Evolutionary conservation across 257 asterid species (phyloP), one percentile per base, ranked within the genome.

Genomic region (Sherardia arvensis): DNA sequence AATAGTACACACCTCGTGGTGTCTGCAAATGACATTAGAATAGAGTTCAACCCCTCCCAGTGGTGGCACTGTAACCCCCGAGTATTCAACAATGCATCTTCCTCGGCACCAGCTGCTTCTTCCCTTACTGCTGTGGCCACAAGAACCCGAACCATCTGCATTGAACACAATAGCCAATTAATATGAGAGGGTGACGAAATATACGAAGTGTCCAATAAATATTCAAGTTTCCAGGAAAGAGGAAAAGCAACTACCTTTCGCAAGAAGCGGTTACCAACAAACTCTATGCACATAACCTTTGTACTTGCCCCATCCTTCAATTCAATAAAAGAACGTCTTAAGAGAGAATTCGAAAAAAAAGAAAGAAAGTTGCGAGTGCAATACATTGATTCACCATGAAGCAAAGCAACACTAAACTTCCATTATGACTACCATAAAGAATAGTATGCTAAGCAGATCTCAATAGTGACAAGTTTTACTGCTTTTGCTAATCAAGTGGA

Each of bases 71-170:
- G n/a, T n/a, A n/a, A n/a, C n/a, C n/a, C n/a, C n/a, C n/a, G n/a
- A n/a, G n/a, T n/a, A n/a, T 77, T 85, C 71, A 89, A 72, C 80
- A 92, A 69, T 20, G 87, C 82, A 65, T 85, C 91, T 2, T 84
- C 95, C 7, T 78, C 91, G 3, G 97, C 97, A 56, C 96, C 97
- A 9, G 98, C 98, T 47, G 92, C 95, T 26, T 96, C 97, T 80
- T 91, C 98, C 70, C 98, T 81, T 25, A 91, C 75, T 26, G 84
- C 84, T 1, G 96, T 92, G 47, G 97, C 97, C 62, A 92, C 98
- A 65, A 92, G 89, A 63, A 92, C 98, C 58, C 98, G 84, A 69
- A 92, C 89, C 98, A 92, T 92, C 98, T 92, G 75, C 51, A 36
- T 62, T 49, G 64, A 71, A 64, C 61, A 64, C 10, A 64, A 64